These are phyloP conservation scores for Rhizophora apiculata DNA, from an alignment of 345 rosid species.

Conservation along the genomic window DNA sequence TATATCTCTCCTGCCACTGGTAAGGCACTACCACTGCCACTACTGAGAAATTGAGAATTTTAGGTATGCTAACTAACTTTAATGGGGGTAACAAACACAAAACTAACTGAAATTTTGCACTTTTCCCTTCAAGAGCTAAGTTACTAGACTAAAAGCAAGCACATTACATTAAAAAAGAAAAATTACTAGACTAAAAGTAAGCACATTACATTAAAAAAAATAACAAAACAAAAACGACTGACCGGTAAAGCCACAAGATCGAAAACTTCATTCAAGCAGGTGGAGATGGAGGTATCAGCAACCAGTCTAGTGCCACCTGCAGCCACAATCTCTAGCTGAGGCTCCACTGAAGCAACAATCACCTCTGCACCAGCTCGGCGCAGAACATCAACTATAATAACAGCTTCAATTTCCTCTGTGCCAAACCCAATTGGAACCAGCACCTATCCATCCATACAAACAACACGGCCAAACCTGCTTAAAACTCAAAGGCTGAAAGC, in stretches of 20 bases:
- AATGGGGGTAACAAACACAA: too few relatives aligned
- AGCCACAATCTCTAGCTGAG: conserved; percentile 73
- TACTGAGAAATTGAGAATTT: too few relatives aligned
- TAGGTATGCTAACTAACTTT: too few relatives aligned
- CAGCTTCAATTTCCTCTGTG: conserved; percentile 95
- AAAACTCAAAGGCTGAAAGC: neutral
- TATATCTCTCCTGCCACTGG: too few relatives aligned
- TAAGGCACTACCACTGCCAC: too few relatives aligned
- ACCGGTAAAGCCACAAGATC: conserved; percentile 95
- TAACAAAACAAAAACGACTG: conserved; percentile 25
- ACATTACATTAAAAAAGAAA: neutral
- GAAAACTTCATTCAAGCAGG: conserved; percentile 54
- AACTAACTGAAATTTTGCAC: too few relatives aligned
- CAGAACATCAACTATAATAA: conserved; percentile 64
- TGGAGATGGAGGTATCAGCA: conserved; percentile 68
- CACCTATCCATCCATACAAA: conserved; percentile 44
- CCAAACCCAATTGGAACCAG: conserved; percentile 87
- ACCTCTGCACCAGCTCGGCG: conserved; percentile 94
- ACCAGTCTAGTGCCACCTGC: conserved; percentile 67
- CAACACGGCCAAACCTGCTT: neutral
- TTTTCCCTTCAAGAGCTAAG: too few relatives aligned
- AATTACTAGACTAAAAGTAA: neutral
- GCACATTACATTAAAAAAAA: neutral
- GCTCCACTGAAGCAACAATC: conserved; percentile 80
- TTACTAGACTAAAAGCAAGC: neutral